Percentiles rank a stretch among this genome's conserved stretches.
Conservation (phyloP, 805 yeast genomes). For the Metschnikowia chrysomelidarum region DNA sequence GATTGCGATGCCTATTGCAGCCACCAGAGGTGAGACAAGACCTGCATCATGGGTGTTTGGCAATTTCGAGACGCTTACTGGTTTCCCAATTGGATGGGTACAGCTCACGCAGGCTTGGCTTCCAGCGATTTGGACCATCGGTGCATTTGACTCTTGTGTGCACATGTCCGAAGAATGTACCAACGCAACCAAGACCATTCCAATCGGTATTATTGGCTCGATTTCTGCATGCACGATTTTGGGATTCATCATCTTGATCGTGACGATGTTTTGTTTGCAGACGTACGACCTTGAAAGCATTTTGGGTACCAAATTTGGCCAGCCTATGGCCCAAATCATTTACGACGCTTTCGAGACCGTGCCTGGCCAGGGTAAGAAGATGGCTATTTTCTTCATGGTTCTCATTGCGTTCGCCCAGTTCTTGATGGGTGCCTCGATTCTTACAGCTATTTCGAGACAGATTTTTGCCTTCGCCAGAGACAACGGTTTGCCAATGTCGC, state of each 20-base stretch:
- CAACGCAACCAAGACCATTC: constrained; percentile 61
- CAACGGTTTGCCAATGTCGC: constrained; percentile 60
- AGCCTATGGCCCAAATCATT: constrained; percentile 64
- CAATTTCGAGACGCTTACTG: constrained; percentile 45
- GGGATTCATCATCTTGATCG: constrained; percentile 57
- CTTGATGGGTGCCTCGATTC: constrained; percentile 63
- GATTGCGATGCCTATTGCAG: constrained; percentile 65
- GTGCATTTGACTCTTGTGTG: constrained; percentile 67
- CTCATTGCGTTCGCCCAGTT: constrained; percentile 58
- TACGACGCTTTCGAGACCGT: constrained; percentile 46
- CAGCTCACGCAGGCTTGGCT: constrained; percentile 45
- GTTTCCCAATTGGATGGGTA: constrained; percentile 62
- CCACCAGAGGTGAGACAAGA: constrained; percentile 39
- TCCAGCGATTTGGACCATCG: constrained; percentile 75
- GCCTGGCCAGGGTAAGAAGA: constrained; percentile 45
- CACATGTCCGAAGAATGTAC: constrained; percentile 72
- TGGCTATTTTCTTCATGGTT: constrained; percentile 67
- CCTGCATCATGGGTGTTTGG: constrained; percentile 57
- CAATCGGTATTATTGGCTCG: constrained; percentile 61
- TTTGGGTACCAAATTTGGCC: constrained; percentile 37
- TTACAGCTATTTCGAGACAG: constrained; percentile 66
- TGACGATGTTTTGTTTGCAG: constrained; percentile 52
- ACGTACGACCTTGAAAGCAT: constrained; percentile 34
- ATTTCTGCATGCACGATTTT: constrained; percentile 55
- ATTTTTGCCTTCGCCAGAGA: constrained; percentile 77